Evolutionary conservation across 2,329 filamentous ascomycete species (phyloP).

Genomic region (Penicillium griseofulvum): DNA sequence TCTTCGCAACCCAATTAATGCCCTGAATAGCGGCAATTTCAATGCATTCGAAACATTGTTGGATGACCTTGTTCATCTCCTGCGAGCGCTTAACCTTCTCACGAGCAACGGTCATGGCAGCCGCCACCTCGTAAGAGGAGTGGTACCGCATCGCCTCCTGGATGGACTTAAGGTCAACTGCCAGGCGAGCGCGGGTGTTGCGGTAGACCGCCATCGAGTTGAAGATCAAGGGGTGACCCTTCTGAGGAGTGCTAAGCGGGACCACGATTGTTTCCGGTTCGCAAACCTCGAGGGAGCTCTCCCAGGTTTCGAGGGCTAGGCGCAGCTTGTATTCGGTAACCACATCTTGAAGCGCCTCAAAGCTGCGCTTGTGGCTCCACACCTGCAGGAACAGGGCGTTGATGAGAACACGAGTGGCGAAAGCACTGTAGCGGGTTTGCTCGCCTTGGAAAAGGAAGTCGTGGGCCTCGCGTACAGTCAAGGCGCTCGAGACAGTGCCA

Average conservation of each 20-base stretch:
- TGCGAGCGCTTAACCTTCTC: constrained; percentile 91
- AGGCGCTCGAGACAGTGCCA: constrained; percentile 65
- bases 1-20: constrained; percentile 96
- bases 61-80: constrained; percentile 98
- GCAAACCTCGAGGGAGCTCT: constrained; percentile 89
- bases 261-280: constrained; percentile 87
- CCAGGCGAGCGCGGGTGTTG: constrained; percentile 85
- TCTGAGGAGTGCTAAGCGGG: constrained; percentile 88
- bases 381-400: constrained; percentile 97
- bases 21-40: constrained; percentile 93
- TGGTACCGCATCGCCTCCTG: constrained; percentile 97
- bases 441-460: constrained; percentile 95
- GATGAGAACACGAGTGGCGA: constrained; percentile 97
- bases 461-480: constrained; percentile 91
- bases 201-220: constrained; percentile 97
- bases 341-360: constrained; percentile 94
- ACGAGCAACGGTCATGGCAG: constrained; percentile 90
- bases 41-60: constrained; percentile 96
- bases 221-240: constrained; percentile 93
- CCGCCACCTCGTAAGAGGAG: constrained; percentile 93
- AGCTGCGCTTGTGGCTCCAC: constrained; percentile 98
- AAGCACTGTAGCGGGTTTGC: constrained; percentile 86
- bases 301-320: constrained; percentile 96
- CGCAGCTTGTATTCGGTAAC: constrained; percentile 98
- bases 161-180: constrained; percentile 92